Evolutionary conservation across 305 asterid species (phyloP).

Genomic region (Fraxinus albicans): DNA sequence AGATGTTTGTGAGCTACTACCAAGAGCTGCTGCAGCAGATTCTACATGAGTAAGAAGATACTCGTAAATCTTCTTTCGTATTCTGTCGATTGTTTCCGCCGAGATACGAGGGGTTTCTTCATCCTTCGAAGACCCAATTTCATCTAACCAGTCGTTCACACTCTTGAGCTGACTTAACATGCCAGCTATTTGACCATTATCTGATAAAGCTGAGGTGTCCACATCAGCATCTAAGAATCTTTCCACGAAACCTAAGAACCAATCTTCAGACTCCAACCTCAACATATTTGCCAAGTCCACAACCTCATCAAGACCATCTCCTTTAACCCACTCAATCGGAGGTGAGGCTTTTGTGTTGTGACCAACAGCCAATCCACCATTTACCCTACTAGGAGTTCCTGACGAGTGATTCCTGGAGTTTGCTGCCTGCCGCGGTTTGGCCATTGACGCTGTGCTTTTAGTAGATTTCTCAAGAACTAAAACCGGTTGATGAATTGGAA

Average conservation of each 20-base stretch:
- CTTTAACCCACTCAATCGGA: constrained; percentile 81
- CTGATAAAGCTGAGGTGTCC: constrained; percentile 65
- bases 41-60: constrained; percentile 96
- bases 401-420: constrained; percentile 44
- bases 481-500: constrained; percentile 43
- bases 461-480: constrained; percentile 68
- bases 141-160: constrained; percentile 95
- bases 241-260: constrained; percentile 93
- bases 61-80: constrained; percentile 92
- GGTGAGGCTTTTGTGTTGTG: constrained; percentile 50
- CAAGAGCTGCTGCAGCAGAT: constrained; percentile 95
- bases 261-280: constrained; percentile 70
- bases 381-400: constrained; percentile 45
- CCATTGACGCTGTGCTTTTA: constrained; percentile 42
- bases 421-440: constrained; percentile 51
- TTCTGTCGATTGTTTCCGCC: constrained; percentile 70
- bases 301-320: constrained; percentile 75
- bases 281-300: constrained; percentile 82
- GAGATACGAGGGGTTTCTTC: constrained; percentile 61
- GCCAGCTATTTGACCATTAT: constrained; percentile 91
- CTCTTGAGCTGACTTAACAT: constrained; percentile 92
- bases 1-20: constrained; percentile 52
- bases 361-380: constrained; percentile 42
- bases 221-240: constrained; percentile 88
- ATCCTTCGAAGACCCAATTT: constrained; percentile 62